phyloP scores from a whole-genome alignment of 768 basidiomycete species.

The Lentinus tigrinus region DNA sequence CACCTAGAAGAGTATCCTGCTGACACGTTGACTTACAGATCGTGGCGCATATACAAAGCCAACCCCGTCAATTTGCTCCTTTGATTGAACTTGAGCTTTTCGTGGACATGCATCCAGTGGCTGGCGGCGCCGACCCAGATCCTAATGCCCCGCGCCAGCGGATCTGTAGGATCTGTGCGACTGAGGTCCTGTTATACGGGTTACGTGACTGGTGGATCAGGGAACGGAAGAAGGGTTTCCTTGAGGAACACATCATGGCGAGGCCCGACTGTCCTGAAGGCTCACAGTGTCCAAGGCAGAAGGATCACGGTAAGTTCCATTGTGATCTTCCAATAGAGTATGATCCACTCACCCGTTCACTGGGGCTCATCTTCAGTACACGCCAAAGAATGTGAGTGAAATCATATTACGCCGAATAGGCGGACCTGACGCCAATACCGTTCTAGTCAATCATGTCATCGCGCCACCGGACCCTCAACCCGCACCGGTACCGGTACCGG shows the following conservation, averaged over 20 bases:
- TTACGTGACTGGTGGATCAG: slow-evolving; percentile 81
- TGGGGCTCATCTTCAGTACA: slow-evolving; percentile 46
- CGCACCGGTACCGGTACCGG: slow-evolving; percentile 1
- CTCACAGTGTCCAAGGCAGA: slow-evolving; percentile 56
- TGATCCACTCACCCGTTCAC: too few relatives aligned
- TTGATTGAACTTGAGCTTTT: slow-evolving; percentile 73
- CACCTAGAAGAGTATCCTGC: too few relatives aligned
- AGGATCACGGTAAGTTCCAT: slow-evolving; percentile 55
- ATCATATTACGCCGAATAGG: slow-evolving; percentile 1
- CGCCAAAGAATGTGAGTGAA: slow-evolving; percentile 68
- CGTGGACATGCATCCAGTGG: slow-evolving; percentile 60
- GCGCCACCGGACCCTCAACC: slow-evolving; percentile 11
- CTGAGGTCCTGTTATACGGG: slow-evolving; percentile 74
- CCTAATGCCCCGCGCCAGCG: slow-evolving; percentile 56
- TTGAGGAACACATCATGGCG: slow-evolving; percentile 53
- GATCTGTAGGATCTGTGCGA: slow-evolving; percentile 72
- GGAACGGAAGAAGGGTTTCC: slow-evolving; percentile 68
- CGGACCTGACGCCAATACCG: too few relatives aligned
- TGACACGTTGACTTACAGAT: slow-evolving; percentile 42
- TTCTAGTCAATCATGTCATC: slow-evolving; percentile 39
- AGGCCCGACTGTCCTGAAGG: slow-evolving; percentile 71
- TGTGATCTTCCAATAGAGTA: neutral
- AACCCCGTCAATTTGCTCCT: slow-evolving; percentile 61
- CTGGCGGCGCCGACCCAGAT: slow-evolving; percentile 54
- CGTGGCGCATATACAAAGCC: slow-evolving; percentile 54